Conservation (phyloP, 139 green algal genomes). For the Volvox reticuliferus region DNA sequence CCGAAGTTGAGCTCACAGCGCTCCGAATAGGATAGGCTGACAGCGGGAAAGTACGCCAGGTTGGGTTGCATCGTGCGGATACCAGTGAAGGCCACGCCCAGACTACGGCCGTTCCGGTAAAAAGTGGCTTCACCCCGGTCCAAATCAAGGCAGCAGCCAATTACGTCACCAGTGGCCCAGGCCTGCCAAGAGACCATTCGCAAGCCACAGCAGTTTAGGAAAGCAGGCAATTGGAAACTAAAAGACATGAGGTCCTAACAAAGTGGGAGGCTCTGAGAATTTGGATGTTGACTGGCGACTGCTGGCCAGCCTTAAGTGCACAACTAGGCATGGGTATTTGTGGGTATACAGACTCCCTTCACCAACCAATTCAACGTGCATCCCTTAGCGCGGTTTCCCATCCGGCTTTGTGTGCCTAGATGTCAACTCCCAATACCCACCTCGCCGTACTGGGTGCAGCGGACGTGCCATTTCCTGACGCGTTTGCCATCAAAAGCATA, state of each 20-base stretch:
- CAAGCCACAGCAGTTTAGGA: no score
- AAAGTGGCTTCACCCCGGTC: constrained; percentile 85
- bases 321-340: no score
- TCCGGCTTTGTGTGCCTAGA: no score
- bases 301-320: no score
- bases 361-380: no score
- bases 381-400: no score
- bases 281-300: no score
- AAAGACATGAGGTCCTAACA: no score
- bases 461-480: constrained; percentile 88
- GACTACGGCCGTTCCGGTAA: constrained; percentile 82
- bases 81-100: constrained; percentile 86
- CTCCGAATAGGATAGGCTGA: constrained; percentile 87
- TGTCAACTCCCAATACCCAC: neutral
- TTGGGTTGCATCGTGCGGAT: constrained; percentile 66
- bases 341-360: no score
- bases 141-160: constrained; percentile 90
- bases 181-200: neutral
- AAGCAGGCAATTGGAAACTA: no score
- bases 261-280: no score
- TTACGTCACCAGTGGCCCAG: constrained; percentile 86
- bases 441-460: constrained; percentile 82
- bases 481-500: constrained; percentile 87
- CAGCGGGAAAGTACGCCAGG: constrained; percentile 88
- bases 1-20: constrained; percentile 89